Conservation (phyloP, 73 alveolate genomes). For the Symbiodinium natans region DNA sequence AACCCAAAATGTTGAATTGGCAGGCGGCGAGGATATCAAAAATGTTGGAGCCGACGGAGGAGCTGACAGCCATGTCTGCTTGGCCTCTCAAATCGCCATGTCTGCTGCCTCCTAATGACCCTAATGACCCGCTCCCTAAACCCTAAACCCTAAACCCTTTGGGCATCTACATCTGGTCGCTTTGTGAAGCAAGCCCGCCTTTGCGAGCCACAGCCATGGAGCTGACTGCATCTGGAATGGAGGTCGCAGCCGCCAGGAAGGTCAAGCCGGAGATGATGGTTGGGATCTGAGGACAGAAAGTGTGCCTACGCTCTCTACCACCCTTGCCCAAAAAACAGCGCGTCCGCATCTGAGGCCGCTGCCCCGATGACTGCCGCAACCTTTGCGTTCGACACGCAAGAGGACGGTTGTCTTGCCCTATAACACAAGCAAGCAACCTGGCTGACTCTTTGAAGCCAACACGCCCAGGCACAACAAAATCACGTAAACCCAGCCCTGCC, state of each 20-base stretch:
- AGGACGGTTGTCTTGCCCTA: no score
- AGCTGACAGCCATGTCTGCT: constrained; percentile 89
- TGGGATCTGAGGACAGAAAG: constrained; percentile 4
- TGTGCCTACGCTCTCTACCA: background rate
- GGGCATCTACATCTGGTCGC: no score
- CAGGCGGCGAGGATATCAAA: constrained; percentile 72
- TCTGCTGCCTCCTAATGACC: no score
- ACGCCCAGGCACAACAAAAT: no score
- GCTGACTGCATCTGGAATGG: constrained; percentile 91
- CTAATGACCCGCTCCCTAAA: background rate
- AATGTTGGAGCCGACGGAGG: constrained; percentile 88
- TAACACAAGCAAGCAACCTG: no score
- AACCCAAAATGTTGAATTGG: no score
- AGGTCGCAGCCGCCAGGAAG: constrained; percentile 89
- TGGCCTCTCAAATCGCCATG: constrained; percentile 65
- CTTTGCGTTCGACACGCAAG: background rate
- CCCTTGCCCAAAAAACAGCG: background rate
- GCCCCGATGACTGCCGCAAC: constrained; percentile 77
- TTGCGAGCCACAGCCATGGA: constrained; percentile 94
- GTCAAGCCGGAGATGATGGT: constrained; percentile 89
- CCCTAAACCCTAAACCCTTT: no score
- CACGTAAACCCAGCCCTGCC: no score
- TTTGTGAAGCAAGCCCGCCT: background rate
- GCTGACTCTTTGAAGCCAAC: no score
- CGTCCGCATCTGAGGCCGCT: background rate